Percentiles rank a stretch among this genome's conserved stretches.
These are phyloP conservation scores for Dorcoceras hygrometricum DNA, from an alignment of 257 asterid genomes.

Conservation along the genomic window DNA sequence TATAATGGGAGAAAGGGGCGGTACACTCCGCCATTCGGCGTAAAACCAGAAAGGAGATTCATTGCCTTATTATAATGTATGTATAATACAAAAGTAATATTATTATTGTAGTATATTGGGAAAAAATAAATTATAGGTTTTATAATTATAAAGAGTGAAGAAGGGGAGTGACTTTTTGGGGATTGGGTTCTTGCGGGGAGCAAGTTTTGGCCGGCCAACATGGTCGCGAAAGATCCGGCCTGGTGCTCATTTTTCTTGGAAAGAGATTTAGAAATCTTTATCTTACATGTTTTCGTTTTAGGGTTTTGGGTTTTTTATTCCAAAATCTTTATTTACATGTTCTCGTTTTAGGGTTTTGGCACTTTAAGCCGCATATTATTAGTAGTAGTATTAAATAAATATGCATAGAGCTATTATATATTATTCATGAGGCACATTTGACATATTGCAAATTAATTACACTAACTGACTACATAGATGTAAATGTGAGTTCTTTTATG, in stretches of 20 bases:
- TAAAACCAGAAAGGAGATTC: conserved; percentile 50
- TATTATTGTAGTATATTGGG: background rate
- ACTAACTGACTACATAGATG: too few relatives aligned
- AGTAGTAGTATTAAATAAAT: too few relatives aligned
- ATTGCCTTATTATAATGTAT: background rate
- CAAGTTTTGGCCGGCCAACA: background rate
- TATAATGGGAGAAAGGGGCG: conserved; percentile 73
- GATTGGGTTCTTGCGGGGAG: background rate
- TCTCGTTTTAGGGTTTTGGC: too few relatives aligned
- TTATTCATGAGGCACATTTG: too few relatives aligned
- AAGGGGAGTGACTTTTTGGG: background rate
- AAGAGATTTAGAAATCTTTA: background rate
- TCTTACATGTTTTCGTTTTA: too few relatives aligned
- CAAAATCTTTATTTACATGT: too few relatives aligned
- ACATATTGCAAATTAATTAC: too few relatives aligned
- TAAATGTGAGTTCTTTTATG: too few relatives aligned
- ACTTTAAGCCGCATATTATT: too few relatives aligned
- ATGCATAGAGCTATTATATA: too few relatives aligned
- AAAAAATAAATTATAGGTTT: too few relatives aligned
- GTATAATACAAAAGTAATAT: background rate
- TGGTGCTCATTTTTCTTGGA: background rate
- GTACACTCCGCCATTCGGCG: conserved; percentile 88
- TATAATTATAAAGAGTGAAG: background rate
- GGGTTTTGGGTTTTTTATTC: background rate
- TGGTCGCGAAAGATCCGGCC: background rate